Base-by-base conservation (phyloP, 2,329 filamentous ascomycete species). In the Bimuria novae-zelandiae region DNA sequence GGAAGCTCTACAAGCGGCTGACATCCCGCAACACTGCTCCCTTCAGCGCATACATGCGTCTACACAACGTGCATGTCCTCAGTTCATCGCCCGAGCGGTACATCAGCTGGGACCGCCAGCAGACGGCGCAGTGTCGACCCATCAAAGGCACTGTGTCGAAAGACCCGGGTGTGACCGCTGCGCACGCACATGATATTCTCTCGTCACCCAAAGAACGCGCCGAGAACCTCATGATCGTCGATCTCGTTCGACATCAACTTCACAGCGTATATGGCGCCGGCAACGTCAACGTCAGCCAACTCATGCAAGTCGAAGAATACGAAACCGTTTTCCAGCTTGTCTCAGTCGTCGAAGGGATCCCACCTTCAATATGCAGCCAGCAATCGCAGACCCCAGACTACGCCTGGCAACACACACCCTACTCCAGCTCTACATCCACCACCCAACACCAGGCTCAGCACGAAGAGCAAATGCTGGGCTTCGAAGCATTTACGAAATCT, bases 61-160 rank as follows among this genome's bases (percentile, higher is more conserved):
- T 97, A 14, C 63, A 69, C 43, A 74, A 72, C 23, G 60, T 79
- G 3, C 92, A 90, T 1, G 81, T 97, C 25, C 79, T 96, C 39
- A 89, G 89, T 72, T 89, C 88, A 64, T 96, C 90, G 3, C 93
- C 93, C 0, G 93, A 97, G 75, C 89, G 92, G 2, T 97, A 96
- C 69, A 82, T 97, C 14, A 84, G 84, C 50, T 89, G 85, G 84
- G 79, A 81, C 35, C 77, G 81, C 35, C 60, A 67, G 1, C 87
- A 88, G 0, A 73, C 78, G 36, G 90, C 87, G 69, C 85, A 89
- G 56, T 94, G 97, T 81, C 86, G 92, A 7, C 93, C 93, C 0
- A 97, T 97, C 85, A 97, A 97, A 77, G 93, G 93, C 42, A 97
- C 93, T 0, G 91, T 97, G n/a, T 87, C 87, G 63, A 96, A 96